Evolutionary conservation across 768 basidiomycete species (phyloP).

Genomic region (Mycena maculata): DNA sequence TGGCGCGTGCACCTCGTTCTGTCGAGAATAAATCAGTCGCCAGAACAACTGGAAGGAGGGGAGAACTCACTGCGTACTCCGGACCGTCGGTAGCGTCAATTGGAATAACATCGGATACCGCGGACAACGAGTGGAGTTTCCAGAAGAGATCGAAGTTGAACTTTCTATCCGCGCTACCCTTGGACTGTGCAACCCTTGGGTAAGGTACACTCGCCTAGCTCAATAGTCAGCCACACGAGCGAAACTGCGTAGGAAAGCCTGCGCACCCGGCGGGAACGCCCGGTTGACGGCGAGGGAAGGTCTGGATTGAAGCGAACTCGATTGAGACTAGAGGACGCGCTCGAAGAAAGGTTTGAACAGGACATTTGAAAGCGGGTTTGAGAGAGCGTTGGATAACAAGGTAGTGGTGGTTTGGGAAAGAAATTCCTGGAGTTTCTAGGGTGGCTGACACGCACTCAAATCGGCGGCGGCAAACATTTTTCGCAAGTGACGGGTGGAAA

Average conservation of each 20-base stretch:
- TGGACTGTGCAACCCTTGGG: conserved; percentile 55
- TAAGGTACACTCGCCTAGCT: conserved; percentile 46
- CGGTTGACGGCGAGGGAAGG: conserved; percentile 15
- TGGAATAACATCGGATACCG: conserved; percentile 12
- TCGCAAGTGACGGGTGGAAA: no score
- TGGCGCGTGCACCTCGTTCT: not conserved
- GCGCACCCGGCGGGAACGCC: conserved; percentile 27
- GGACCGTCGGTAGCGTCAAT: conserved; percentile 2
- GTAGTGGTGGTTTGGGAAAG: conserved; percentile 9
- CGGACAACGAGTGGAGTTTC: conserved; percentile 35
- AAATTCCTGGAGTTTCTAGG: not conserved
- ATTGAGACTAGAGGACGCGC: conserved; percentile 22
- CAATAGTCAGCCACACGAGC: not conserved
- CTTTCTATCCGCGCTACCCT: conserved; percentile 46
- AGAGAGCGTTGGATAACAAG: not conserved
- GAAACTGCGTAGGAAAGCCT: not conserved
- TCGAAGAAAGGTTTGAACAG: conserved; percentile 17
- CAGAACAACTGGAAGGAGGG: not conserved
- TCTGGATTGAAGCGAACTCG: conserved; percentile 27
- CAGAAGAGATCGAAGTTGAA: conserved; percentile 53
- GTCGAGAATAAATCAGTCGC: not conserved
- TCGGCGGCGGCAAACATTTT: not conserved
- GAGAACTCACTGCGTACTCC: not conserved
- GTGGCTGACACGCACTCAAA: conserved; percentile 17
- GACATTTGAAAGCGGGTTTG: conserved; percentile 15